Base-by-base conservation (phyloP, 257 asterid species). In the Nicotiana attenuata region DNA sequence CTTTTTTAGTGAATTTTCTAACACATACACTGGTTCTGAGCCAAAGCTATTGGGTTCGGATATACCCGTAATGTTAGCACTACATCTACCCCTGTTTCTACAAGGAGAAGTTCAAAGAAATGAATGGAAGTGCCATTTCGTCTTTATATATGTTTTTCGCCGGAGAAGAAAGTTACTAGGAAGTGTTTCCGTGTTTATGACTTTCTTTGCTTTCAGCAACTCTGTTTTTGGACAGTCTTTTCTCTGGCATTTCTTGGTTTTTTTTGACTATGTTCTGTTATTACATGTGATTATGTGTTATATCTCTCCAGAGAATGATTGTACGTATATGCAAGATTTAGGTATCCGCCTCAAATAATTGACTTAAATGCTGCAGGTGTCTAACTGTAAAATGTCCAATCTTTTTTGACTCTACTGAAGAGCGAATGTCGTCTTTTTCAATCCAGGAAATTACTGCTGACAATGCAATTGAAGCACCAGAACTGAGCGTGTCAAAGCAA, bases 401-500 rank as follows among this genome's bases (percentile, higher is more conserved):
- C 55, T 33, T 78, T 24, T 31, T 14, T n/a, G 55, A 33, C 1
- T 4, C 8, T 67, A 19, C 57, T 63, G 80, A 45, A 81, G 38
- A 63, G 73, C 57, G 47, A 28, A 41, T 50, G 16, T 29, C 26
- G 20, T 22, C 26, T 45, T 88, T 45, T 52, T n/a, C 19, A n/a
- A 76, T 69, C 80, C 95, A 95, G 99, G 98, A 95, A 84, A 82
- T 95, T 60, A 95, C 96, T 29, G 97, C 96, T 68, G 98, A 95
- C 86, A 85, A 83, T 28, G 24, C 93, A 14, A 75, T 92, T n/a
- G 99, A 95, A 87, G 69, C 78, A 81, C 93, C 97, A 26, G 92
- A 89, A 15, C 75, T 88, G 50, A 86, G 90, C 41, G 94, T 81
- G 22, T 65, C 86, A 8, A 95, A 92, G 86, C 92, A 90, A 89